A percentile compares a stretch with the other conserved stretches of the same genome.
phyloP scores from a whole-genome alignment of 257 asterid species.

The Eustoma russellianum region DNA sequence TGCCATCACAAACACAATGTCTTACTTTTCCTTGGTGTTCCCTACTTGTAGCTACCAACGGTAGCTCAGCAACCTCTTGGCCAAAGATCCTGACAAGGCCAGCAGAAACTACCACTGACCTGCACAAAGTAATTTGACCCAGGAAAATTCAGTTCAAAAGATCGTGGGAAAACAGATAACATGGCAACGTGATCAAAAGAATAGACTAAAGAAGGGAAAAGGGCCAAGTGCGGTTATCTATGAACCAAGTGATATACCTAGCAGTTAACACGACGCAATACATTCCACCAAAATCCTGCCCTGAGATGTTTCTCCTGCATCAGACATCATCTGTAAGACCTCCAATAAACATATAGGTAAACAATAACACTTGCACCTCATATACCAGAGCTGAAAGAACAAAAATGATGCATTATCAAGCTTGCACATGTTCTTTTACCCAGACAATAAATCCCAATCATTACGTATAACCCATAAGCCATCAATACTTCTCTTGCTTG shows the following conservation, averaged over 20 bases:
- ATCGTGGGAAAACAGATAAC: not conserved
- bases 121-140: constrained; percentile 21
- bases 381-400: no score
- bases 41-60: constrained; percentile 86
- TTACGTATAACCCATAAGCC: no score
- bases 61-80: constrained; percentile 90
- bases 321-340: constrained; percentile 3
- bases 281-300: constrained; percentile 99
- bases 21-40: constrained; percentile 91
- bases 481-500: no score
- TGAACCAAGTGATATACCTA: constrained; percentile 42
- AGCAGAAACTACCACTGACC: constrained; percentile 90
- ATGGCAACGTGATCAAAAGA: not conserved
- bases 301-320: constrained; percentile 94
- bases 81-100: constrained; percentile 93
- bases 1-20: not conserved
- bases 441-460: no score
- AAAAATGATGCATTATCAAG: no score
- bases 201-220: constrained; percentile 1
- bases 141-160: not conserved
- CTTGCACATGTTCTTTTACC: no score
- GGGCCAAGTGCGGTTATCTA: not conserved
- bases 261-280: constrained; percentile 79
- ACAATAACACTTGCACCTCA: no score
- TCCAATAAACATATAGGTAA: no score